Conservation (phyloP, 768 basidiomycete genomes). For the Termitomyces sp. region DNA sequence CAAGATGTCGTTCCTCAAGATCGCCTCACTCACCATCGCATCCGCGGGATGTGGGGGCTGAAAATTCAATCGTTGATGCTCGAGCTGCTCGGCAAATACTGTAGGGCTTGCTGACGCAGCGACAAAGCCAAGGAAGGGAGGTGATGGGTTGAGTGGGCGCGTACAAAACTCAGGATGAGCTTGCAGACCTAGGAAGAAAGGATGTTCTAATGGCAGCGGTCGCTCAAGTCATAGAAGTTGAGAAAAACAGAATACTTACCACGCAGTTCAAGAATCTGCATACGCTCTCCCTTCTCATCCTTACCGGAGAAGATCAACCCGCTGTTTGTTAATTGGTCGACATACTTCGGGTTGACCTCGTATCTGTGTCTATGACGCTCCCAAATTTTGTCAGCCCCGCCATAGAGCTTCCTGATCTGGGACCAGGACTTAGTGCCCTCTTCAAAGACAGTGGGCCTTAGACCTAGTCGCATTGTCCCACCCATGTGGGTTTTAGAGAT, state of each 20-base stretch:
- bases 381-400: slow-evolving; percentile 78
- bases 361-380: slow-evolving; percentile 94
- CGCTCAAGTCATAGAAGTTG: neutral
- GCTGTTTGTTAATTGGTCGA: slow-evolving; percentile 60
- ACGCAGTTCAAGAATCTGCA: slow-evolving; percentile 90
- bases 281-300: slow-evolving; percentile 94
- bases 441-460: slow-evolving; percentile 93
- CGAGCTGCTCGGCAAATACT: slow-evolving; percentile 69
- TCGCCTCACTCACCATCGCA: slow-evolving; percentile 68
- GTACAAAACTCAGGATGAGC: slow-evolving; percentile 99
- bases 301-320: slow-evolving; percentile 72
- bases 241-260: slow-evolving; percentile 40
- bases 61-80: slow-evolving; percentile 55
- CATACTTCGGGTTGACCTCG: slow-evolving; percentile 90
- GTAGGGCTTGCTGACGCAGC: slow-evolving; percentile 57
- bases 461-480: slow-evolving; percentile 98
- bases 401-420: slow-evolving; percentile 75
- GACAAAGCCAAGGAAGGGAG: slow-evolving; percentile 94
- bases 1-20: slow-evolving; percentile 31
- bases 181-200: slow-evolving; percentile 91
- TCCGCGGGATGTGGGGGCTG: slow-evolving; percentile 71
- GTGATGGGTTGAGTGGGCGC: slow-evolving; percentile 94
- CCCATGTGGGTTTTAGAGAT: slow-evolving; percentile 98
- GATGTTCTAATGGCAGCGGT: slow-evolving; percentile 60
- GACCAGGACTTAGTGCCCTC: slow-evolving; percentile 65